Base-by-base conservation (phyloP, 345 rosid species). In the Lumnitzera littorea region DNA sequence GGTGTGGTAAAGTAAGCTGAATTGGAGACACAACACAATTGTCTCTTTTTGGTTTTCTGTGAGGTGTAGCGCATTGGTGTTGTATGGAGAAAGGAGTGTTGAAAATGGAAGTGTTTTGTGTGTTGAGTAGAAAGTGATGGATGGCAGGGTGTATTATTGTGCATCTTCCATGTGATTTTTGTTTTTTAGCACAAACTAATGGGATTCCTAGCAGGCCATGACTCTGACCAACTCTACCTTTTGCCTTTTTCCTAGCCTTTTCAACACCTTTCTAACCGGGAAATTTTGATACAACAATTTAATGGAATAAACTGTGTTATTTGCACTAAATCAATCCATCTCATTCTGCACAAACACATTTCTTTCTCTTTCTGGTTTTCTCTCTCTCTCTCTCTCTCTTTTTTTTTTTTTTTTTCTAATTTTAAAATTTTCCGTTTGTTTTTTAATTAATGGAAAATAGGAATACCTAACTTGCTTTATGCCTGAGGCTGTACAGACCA, bases 141-240 rank as follows among this genome's bases (percentile, higher is more conserved):
- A 58, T 20, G 55, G 66, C 47, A 56, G 57, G 68, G 43, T 55
- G 74, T 58, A 61, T 48, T 65, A 12, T 14, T 51, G 56, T 52
- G 64, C 60, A 46, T 20, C 46, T 46, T 71, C 58, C 80, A 72
- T 70, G 81, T 76, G 80, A 55, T 15, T 49, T 82, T 78, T 80
- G 84, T 84, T 70, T 47, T 60, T 71, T 75, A 73, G 84, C 72
- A 48, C 25, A 11, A 48, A 5, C 16, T 47, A 51, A 24, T 67
- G 78, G 84, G 73, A 62, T 71, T 81, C 84, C 83, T 58, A 64
- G 70, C 79, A 52, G 86, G 72, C 66, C 24, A 36, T 63, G 81
- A 73, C 61, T 48, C 16, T 56, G 75, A 70, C 57, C 9, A 27
- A 24, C 14, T 29, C 24, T 56, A 29, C 57, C 65, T 46, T 14